phyloP scores from a whole-genome alignment of 2,329 filamentous ascomycete genomes.

The Pyrenochaeta sp. region DNA sequence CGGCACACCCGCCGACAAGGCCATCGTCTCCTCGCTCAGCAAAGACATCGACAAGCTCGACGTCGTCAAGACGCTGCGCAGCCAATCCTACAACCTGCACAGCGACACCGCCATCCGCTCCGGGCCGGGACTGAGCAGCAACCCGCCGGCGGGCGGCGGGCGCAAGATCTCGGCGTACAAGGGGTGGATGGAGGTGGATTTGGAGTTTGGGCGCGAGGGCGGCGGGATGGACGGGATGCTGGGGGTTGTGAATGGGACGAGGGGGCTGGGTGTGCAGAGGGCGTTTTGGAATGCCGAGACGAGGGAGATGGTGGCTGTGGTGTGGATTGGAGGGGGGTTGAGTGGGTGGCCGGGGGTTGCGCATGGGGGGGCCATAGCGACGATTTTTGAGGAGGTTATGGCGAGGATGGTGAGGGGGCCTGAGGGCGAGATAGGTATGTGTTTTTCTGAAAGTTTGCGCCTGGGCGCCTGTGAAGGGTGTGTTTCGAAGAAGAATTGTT shows the following conservation, averaged over 20 bases:
- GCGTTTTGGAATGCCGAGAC: constrained; percentile 69
- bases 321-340: constrained; percentile 71
- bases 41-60: constrained; percentile 40
- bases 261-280: constrained; percentile 60
- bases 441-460: not conserved
- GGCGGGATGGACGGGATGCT: constrained; percentile 35
- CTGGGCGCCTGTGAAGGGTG: too few species aligned
- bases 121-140: constrained; percentile 12
- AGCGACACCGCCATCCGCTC: constrained; percentile 28
- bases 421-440: constrained; percentile 34
- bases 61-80: constrained; percentile 41
- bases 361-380: constrained; percentile 75
- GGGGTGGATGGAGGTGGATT: constrained; percentile 42
- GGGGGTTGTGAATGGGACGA: constrained; percentile 44
- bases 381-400: constrained; percentile 72
- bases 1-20: constrained; percentile 37
- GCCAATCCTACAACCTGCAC: constrained; percentile 34
- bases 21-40: constrained; percentile 33
- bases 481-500: too few species aligned
- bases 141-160: not conserved
- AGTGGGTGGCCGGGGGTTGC: constrained; percentile 75
- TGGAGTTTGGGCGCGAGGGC: constrained; percentile 28
- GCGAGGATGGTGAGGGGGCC: constrained; percentile 69
- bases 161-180: constrained; percentile 22
- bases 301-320: constrained; percentile 66